Base-by-base conservation (phyloP, 306 rosid species). In the Gillenia trifoliata region DNA sequence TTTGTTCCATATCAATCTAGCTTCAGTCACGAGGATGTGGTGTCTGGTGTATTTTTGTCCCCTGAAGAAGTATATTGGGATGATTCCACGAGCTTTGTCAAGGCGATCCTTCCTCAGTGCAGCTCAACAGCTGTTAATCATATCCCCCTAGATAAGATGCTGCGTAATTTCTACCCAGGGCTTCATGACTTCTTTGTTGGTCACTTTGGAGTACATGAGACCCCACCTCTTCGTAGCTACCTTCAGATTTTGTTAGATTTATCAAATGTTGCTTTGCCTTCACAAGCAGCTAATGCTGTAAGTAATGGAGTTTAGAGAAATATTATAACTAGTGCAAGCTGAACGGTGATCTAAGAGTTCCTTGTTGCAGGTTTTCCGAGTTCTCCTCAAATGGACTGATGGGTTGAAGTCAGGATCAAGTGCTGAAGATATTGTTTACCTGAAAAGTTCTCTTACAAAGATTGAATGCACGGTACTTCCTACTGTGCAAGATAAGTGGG, bases 401-500 rank as follows among this genome's bases (percentile, higher is more conserved):
- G 98, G 93, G 71, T 81, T 91, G 50, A 81, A 82, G 19, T 87
- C 92, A 56, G 96, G 89, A 73, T 78, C 89, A 71, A 78, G 84
- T 72, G 45, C 75, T 61, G 95, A 86, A 66, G 95, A 88, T 72
- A 78, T 85, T 76, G 72, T 52, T 47, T 86, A 80, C 81, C 68
- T 94, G 76, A 91, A 86, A 84, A 88, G 87, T 40, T 86, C 86
- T 83, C 91, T 94, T 52, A 59, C 63, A 41, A 88, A 82, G 75
- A 64, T 79, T 57, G 89, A 94, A 69, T 87, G 72, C 75, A 73
- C 64, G 6, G 88, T 94, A 81, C 98, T 94, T 85, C 98, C 98
- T 54, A 90, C 98, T 50, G 82, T 82, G 70, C 95, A 85, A 72
- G 95, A 94, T 85, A 91, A 79, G 83, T 94, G 98, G 98, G 97